phyloP scores from a whole-genome alignment of 2,329 filamentous ascomycete genomes.

The Zarea fungicola region DNA sequence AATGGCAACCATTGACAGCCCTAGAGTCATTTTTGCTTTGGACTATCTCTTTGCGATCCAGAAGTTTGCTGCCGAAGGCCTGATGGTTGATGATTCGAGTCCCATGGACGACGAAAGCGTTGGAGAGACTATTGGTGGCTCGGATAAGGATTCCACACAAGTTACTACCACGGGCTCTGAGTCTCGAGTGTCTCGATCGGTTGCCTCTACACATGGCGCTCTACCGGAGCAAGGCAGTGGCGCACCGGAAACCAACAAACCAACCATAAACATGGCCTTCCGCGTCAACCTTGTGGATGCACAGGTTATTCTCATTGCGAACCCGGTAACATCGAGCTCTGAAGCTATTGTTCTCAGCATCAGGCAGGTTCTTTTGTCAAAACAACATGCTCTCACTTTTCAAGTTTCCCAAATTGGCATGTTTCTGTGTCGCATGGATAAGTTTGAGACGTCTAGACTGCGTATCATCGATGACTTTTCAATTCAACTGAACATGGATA shows the following conservation, averaged over 20 bases:
- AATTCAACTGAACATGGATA: slow-evolving; percentile 81
- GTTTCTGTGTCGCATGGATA: slow-evolving; percentile 98
- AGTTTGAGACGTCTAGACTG: slow-evolving; percentile 82
- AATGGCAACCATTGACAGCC: slow-evolving; percentile 90
- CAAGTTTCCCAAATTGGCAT: slow-evolving; percentile 94
- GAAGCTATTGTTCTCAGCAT: slow-evolving; percentile 95
- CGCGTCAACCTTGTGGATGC: slow-evolving; percentile 92
- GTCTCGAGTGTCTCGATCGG: slow-evolving; percentile 27
- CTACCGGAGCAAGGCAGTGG: background rate
- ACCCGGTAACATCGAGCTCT: slow-evolving; percentile 81
- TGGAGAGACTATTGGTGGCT: slow-evolving; percentile 52
- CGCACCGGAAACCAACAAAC: slow-evolving; percentile 12
- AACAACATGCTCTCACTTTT: slow-evolving; percentile 89
- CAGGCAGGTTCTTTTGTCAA: slow-evolving; percentile 86
- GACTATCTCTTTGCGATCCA: slow-evolving; percentile 93
- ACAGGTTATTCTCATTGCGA: slow-evolving; percentile 93
- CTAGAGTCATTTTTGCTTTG: slow-evolving; percentile 87
- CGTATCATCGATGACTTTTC: slow-evolving; percentile 97
- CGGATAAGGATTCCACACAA: slow-evolving; percentile 54
- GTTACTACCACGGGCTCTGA: slow-evolving; percentile 36
- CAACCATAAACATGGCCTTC: slow-evolving; percentile 71
- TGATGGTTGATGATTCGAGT: slow-evolving; percentile 54
- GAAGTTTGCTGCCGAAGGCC: slow-evolving; percentile 68
- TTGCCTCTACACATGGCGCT: slow-evolving; percentile 17
- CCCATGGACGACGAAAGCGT: slow-evolving; percentile 48